Evolutionary conservation across 805 yeast species (phyloP).

Genomic region (Monosporozyma servazzii): DNA sequence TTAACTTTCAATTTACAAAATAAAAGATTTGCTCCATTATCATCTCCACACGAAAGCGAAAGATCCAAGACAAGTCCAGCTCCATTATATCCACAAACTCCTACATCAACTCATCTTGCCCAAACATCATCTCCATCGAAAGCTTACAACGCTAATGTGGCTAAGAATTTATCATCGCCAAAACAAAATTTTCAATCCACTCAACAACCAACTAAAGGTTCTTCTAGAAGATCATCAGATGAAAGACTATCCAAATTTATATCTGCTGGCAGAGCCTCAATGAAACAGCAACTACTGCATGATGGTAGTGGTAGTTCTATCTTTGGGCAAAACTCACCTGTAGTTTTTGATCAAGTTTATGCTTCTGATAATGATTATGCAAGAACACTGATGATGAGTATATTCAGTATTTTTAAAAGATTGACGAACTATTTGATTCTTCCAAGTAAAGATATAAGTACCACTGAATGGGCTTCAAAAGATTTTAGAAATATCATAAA

Average conservation of each 20-base stretch:
- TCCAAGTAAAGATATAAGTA: slow-evolving; percentile 4
- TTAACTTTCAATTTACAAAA: neutral
- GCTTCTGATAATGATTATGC: slow-evolving; percentile 10
- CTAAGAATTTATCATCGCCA: slow-evolving; percentile 12
- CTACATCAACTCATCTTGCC: neutral
- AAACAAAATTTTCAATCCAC: slow-evolving; percentile 4
- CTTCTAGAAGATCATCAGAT: slow-evolving; percentile 18
- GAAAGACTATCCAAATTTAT: slow-evolving; percentile 9
- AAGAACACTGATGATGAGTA: slow-evolving; percentile 15
- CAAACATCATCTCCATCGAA: neutral
- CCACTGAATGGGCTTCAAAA: slow-evolving; percentile 7
- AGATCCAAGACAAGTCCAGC: slow-evolving; percentile 3
- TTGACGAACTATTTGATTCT: slow-evolving; percentile 12
- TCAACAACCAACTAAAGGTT: slow-evolving; percentile 1
- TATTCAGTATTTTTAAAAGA: slow-evolving; percentile 17
- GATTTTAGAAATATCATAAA: slow-evolving; percentile 14
- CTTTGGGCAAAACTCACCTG: neutral
- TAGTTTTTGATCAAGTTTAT: neutral
- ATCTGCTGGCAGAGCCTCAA: slow-evolving; percentile 2
- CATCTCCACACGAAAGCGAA: slow-evolving; percentile 4
- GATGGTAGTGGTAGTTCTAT: neutral
- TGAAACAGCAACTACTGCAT: neutral
- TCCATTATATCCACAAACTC: neutral
- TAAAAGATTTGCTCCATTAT: neutral
- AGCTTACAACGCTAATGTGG: neutral